phyloP scores from a whole-genome alignment of 2,329 filamentous ascomycete genomes.

The Dryadomyces quercivorus region DNA sequence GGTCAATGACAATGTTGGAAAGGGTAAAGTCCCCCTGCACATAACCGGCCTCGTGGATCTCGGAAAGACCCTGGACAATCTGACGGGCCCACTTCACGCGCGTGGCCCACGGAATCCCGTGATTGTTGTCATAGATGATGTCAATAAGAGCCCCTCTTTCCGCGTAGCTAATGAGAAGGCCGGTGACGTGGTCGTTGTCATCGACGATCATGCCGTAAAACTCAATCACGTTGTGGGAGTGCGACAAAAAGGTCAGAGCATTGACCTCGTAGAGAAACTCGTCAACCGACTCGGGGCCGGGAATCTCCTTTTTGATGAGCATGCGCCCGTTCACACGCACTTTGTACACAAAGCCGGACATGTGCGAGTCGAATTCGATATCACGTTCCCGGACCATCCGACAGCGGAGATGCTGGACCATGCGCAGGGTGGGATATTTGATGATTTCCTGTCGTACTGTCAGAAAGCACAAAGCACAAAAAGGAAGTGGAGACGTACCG shows the following conservation, averaged over 20 bases:
- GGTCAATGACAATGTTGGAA: slow-evolving; percentile 91
- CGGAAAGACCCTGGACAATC: slow-evolving; percentile 77
- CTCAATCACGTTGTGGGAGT: slow-evolving; percentile 65
- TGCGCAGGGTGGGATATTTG: slow-evolving; percentile 60
- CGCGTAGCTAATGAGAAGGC: slow-evolving; percentile 79
- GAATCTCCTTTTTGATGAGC: slow-evolving; percentile 96
- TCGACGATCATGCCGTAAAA: slow-evolving; percentile 85
- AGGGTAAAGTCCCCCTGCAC: slow-evolving; percentile 97
- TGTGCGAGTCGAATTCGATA: slow-evolving; percentile 76
- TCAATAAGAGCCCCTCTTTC: slow-evolving; percentile 81
- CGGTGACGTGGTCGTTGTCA: slow-evolving; percentile 67
- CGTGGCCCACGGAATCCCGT: slow-evolving; percentile 52
- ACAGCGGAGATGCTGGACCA: slow-evolving; percentile 62
- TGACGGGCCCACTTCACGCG: slow-evolving; percentile 84
- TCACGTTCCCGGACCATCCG: slow-evolving; percentile 57
- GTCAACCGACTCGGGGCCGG: slow-evolving; percentile 85
- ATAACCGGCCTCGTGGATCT: slow-evolving; percentile 92
- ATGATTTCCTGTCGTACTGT: slow-evolving; percentile 58
- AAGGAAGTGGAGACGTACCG: slow-evolving; percentile 34
- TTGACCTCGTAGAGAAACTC: slow-evolving; percentile 98
- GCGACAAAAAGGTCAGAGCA: slow-evolving; percentile 66
- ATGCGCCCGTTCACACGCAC: slow-evolving; percentile 55
- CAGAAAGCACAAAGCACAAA: too few relatives aligned
- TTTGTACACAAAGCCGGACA: slow-evolving; percentile 97
- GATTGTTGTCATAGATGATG: slow-evolving; percentile 67